A percentile compares a stretch with the other conserved stretches of the same genome.
Conservation (phyloP, 2,329 filamentous ascomycete genomes). For the Cercospora janseana region DNA sequence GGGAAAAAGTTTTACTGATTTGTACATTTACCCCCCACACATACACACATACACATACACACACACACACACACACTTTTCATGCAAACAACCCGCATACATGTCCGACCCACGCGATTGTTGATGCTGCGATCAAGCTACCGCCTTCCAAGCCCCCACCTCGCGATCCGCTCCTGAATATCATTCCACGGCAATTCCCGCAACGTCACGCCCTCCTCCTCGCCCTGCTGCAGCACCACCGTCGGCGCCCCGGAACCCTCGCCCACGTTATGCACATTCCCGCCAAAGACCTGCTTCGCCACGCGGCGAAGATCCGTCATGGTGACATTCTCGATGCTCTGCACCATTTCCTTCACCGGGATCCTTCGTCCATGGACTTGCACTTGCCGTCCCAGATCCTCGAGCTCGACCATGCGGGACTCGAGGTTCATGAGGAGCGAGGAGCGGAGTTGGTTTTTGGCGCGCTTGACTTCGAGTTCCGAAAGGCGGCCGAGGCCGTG, state of each 20-base stretch:
- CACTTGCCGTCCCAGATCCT: constrained; percentile 90
- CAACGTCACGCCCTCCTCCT: constrained; percentile 66
- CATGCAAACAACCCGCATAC: too few species aligned
- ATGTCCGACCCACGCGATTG: too few species aligned
- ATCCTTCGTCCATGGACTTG: constrained; percentile 95
- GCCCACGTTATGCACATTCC: constrained; percentile 71
- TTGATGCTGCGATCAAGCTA: too few species aligned
- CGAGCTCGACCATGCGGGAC: constrained; percentile 93
- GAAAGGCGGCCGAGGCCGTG: constrained; percentile 71
- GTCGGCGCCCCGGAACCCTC: constrained; percentile 83
- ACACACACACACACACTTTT: too few species aligned
- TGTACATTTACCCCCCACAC: too few species aligned
- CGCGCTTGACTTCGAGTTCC: constrained; percentile 76
- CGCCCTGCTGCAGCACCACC: constrained; percentile 89
- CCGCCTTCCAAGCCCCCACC: constrained; percentile 73
- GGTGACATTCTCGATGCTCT: constrained; percentile 76
- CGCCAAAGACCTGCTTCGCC: constrained; percentile 73
- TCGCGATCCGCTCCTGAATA: constrained; percentile 80
- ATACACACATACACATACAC: too few species aligned
- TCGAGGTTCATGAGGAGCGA: constrained; percentile 96
- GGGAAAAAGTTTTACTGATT: too few species aligned
- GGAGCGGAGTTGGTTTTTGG: constrained; percentile 93
- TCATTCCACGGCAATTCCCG: constrained; percentile 78
- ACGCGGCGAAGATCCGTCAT: constrained; percentile 79
- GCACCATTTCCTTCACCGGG: constrained; percentile 89